Evolutionary conservation across 331 rosid genomes (phyloP).

Genomic region (Dryas integrifolia): DNA sequence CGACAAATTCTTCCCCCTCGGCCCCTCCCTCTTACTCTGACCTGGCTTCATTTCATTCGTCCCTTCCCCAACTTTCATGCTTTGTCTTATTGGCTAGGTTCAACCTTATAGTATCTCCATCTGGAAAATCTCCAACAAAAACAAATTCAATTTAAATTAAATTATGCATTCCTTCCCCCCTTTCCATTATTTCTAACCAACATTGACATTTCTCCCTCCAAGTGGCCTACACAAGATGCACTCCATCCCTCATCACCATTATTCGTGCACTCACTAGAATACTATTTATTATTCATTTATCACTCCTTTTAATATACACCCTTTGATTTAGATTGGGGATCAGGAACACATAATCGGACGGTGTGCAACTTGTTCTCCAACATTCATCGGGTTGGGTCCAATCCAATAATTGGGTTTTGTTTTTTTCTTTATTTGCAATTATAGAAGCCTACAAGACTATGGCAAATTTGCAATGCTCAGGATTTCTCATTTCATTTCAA

Average conservation of each 20-base stretch:
- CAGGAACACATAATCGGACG: slow-evolving; percentile 16
- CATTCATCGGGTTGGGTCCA: neutral
- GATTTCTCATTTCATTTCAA: neutral
- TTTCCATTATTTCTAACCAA: slow-evolving; percentile 39
- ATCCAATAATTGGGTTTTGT: neutral
- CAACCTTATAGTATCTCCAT: slow-evolving; percentile 36
- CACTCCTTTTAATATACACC: neutral
- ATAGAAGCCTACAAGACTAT: neutral
- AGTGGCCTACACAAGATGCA: slow-evolving; percentile 29
- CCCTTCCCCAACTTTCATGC: slow-evolving; percentile 28
- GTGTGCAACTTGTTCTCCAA: neutral
- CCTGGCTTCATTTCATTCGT: slow-evolving; percentile 56
- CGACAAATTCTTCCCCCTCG: slow-evolving; percentile 40
- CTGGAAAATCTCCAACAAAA: neutral
- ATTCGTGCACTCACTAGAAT: neutral
- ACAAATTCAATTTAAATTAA: neutral
- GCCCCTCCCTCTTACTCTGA: slow-evolving; percentile 17
- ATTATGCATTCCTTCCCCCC: slow-evolving; percentile 12
- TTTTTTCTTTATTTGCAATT: neutral
- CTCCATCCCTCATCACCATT: neutral
- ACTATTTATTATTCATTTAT: too few relatives aligned
- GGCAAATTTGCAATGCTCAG: too few relatives aligned
- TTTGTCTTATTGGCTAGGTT: slow-evolving; percentile 72
- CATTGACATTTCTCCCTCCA: slow-evolving; percentile 46
- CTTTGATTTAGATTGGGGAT: slow-evolving; percentile 3